These are phyloP conservation scores for Pseudopithomyces maydicus DNA, from an alignment of 2,329 filamentous ascomycete species.

Conservation along the genomic window DNA sequence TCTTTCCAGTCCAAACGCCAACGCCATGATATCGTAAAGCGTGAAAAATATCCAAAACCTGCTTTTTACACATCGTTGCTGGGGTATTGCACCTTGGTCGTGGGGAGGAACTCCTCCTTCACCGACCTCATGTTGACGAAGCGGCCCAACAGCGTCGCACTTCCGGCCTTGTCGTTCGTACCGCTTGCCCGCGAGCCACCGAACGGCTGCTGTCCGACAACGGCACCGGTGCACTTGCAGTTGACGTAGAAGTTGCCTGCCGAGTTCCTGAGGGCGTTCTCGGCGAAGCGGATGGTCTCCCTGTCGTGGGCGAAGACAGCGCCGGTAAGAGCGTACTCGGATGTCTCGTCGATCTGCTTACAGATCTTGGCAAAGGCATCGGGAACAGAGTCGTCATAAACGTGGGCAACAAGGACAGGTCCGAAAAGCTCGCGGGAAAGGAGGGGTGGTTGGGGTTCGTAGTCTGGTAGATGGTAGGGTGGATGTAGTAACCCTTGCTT, in stretches of 20 bases:
- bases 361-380: conserved; percentile 65
- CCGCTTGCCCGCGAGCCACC: conserved; percentile 61
- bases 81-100: conserved; percentile 56
- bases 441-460: conserved; percentile 75
- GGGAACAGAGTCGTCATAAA: conserved; percentile 72
- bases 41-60: neutral
- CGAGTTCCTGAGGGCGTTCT: conserved; percentile 72
- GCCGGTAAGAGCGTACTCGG: conserved; percentile 79
- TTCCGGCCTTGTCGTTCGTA: conserved; percentile 64
- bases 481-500: conserved; percentile 79
- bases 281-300: conserved; percentile 67
- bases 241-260: conserved; percentile 89
- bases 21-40: neutral
- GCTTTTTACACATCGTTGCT: conserved; percentile 52
- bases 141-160: conserved; percentile 55
- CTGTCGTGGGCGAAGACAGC: conserved; percentile 76
- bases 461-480: conserved; percentile 81
- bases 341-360: conserved; percentile 70
- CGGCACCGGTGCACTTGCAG: conserved; percentile 69
- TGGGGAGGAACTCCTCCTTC: conserved; percentile 61
- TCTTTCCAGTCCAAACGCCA: conserved; percentile 1
- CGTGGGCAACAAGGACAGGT: conserved; percentile 73
- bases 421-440: conserved; percentile 83
- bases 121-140: conserved; percentile 62
- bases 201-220: conserved; percentile 57